Percentiles rank a stretch among this genome's conserved stretches.
Evolutionary conservation across 2,329 filamentous ascomycete genomes (phyloP).

Genomic region (Fusarium pseudograminearum): DNA sequence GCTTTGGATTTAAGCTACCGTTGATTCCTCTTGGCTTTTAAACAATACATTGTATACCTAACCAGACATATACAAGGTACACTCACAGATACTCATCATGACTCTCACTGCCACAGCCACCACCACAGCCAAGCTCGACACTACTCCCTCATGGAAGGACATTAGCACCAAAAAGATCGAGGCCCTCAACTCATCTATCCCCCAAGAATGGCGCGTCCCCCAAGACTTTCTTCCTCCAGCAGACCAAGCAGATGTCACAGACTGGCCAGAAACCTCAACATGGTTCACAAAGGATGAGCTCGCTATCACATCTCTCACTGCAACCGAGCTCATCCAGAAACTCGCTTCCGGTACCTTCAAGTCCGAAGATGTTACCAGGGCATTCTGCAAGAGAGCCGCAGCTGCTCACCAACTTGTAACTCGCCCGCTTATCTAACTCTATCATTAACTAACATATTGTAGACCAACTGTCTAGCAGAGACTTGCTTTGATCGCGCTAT

Average conservation of each 20-base stretch:
- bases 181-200: slow-evolving; percentile 59
- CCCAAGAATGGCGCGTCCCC: slow-evolving; percentile 69
- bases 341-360: slow-evolving; percentile 54
- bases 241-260: slow-evolving; percentile 63
- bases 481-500: slow-evolving; percentile 67
- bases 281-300: slow-evolving; percentile 67
- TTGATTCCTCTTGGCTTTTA: slow-evolving; percentile 11
- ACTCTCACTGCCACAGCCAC: slow-evolving; percentile 26
- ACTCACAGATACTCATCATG: slow-evolving; percentile 4
- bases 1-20: slow-evolving; percentile 18
- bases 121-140: slow-evolving; percentile 18
- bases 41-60: neutral
- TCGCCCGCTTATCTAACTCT: neutral
- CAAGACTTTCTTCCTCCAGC: slow-evolving; percentile 64
- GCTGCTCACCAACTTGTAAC: slow-evolving; percentile 64
- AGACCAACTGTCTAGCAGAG: slow-evolving; percentile 65
- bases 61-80: neutral
- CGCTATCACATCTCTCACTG: slow-evolving; percentile 61
- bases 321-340: slow-evolving; percentile 50
- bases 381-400: slow-evolving; percentile 67
- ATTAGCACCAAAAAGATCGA: slow-evolving; percentile 35
- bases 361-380: slow-evolving; percentile 57
- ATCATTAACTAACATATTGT: neutral
- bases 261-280: slow-evolving; percentile 67
- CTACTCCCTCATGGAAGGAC: slow-evolving; percentile 32